These are phyloP conservation scores for Magnusiomyces magnusii DNA, from an alignment of 1,139 yeast species.

Conservation along the genomic window DNA sequence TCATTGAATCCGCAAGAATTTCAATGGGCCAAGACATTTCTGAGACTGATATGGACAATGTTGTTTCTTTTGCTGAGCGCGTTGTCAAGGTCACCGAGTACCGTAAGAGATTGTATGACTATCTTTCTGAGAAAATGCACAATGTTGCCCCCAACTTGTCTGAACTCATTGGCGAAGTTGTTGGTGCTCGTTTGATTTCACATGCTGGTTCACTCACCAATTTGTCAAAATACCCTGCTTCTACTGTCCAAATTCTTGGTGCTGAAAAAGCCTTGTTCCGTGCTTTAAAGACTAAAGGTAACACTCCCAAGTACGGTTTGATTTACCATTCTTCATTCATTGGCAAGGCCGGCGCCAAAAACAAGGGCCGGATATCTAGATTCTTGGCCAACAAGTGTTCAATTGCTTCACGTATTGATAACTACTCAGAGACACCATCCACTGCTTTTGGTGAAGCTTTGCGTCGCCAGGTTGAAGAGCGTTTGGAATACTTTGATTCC, in stretches of 20 bases:
- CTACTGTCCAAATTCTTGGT: conserved; percentile 97
- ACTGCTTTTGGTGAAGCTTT: conserved; percentile 84
- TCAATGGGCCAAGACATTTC: conserved; percentile 99
- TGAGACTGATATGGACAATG: conserved; percentile 76
- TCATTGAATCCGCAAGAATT: conserved; percentile 92
- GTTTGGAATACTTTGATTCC: conserved; percentile 90
- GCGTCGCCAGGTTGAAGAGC: conserved; percentile 96
- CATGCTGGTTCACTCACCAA: conserved; percentile 95
- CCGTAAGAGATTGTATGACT: conserved; percentile 86
- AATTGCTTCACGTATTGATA: conserved; percentile 97
- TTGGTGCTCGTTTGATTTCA: conserved; percentile 96
- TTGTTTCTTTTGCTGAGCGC: conserved; percentile 84
- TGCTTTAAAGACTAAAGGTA: conserved; percentile 96
- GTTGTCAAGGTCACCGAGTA: conserved; percentile 91
- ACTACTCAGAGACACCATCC: conserved; percentile 51
- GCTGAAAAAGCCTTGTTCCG: conserved; percentile 99
- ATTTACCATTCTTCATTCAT: conserved; percentile 95
- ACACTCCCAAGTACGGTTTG: conserved; percentile 97
- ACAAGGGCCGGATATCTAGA: conserved; percentile 98
- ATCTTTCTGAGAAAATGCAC: conserved; percentile 89
- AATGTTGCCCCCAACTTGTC: conserved; percentile 98
- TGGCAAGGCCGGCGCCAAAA: conserved; percentile 93
- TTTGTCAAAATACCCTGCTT: conserved; percentile 96
- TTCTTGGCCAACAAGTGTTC: conserved; percentile 98
- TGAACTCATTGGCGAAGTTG: conserved; percentile 92